Base-by-base conservation (phyloP, 805 yeast species). In the Metschnikowia lachancei region DNA sequence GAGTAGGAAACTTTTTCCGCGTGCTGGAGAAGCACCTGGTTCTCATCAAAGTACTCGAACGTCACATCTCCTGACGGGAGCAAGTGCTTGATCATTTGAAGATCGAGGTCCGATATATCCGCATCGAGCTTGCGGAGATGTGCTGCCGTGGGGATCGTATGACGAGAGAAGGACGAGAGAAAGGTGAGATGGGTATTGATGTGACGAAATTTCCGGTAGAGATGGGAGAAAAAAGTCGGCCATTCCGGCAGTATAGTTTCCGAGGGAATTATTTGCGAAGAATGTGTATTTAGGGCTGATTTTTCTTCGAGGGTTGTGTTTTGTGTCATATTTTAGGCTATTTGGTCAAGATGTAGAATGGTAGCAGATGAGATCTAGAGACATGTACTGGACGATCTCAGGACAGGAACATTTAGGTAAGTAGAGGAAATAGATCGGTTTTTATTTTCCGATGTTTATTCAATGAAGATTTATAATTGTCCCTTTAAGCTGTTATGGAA, bases 21-120 rank as follows among this genome's bases (percentile, higher is more conserved):
- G 36, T 74, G 60, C 13, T 73, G 69, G 30, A 76, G 65, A 40
- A 60, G 49, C 10, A 82, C 59, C 54, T 83, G 91, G 57, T 84
- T 83, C 60, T 85, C 89, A 61, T 91, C 96, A 36, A 85, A 82
- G 61, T 87, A 91, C 41, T 81, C 86, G 43, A 59, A 70, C 57
- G 83, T 82, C 2, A 81, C 67, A 11, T 87, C 78, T 40, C 86
- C 92, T 22, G 76, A 69, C 0, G 96, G 96, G 1, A 87, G 61
- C 7, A 90, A 57, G 8, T 69, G 75, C 37, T 74, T 77, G 28
- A 91, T 73, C 46, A 75, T 72, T 1, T 95, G 87, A 30, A 85
- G 74, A 61, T 88, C 95, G 9, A 71, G 64, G 10, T 65, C 58
- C 1, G 72, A 67, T 20, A 71, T 62, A 20, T 56, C 61, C 2